Conservation (phyloP, 352 stramenopile genomes). For the Nothophytophthora sp. region DNA sequence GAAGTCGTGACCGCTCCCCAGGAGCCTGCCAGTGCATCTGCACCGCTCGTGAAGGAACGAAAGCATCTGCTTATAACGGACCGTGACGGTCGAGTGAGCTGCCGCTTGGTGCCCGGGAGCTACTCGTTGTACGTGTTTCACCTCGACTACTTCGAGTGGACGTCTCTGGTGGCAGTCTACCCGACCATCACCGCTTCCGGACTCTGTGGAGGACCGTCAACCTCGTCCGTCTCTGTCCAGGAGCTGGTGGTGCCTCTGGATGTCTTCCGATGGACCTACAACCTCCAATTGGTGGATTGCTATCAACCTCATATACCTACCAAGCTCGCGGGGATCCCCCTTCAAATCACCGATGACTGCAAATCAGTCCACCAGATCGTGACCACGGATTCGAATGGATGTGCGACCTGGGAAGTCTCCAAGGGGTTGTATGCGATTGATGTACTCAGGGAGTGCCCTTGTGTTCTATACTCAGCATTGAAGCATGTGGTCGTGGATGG, state of each 20-base stretch:
- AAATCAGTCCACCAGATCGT: constrained; percentile 46
- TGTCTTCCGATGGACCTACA: constrained; percentile 60
- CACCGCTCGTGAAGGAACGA: constrained; percentile 21
- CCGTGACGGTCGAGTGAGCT: constrained; percentile 31
- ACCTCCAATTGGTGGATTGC: constrained; percentile 69
- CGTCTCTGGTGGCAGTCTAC: constrained; percentile 55
- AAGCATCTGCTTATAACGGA: constrained; percentile 41
- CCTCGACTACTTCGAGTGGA: constrained; percentile 77
- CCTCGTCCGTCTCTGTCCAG: constrained; percentile 32
- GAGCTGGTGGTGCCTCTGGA: constrained; percentile 61
- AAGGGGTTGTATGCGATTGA: constrained; percentile 67
- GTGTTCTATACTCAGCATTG: constrained; percentile 64
- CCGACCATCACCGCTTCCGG: constrained; percentile 45
- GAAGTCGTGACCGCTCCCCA: constrained; percentile 7
- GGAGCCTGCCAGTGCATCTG: constrained; percentile 13
- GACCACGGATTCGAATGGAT: constrained; percentile 40
- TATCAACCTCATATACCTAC: constrained; percentile 51
- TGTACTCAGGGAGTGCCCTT: constrained; percentile 50
- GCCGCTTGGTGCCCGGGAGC: constrained; percentile 47
- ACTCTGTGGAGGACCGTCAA: constrained; percentile 27
- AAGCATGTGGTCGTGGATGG: constrained; percentile 73
- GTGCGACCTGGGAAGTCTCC: constrained; percentile 49
- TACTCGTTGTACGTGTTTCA: constrained; percentile 78
- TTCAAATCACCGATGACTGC: constrained; percentile 61
- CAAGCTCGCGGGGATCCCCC: constrained; percentile 40